phyloP scores from a whole-genome alignment of 495 filamentous ascomycete genomes.

The Lichenothelia convexa region DNA sequence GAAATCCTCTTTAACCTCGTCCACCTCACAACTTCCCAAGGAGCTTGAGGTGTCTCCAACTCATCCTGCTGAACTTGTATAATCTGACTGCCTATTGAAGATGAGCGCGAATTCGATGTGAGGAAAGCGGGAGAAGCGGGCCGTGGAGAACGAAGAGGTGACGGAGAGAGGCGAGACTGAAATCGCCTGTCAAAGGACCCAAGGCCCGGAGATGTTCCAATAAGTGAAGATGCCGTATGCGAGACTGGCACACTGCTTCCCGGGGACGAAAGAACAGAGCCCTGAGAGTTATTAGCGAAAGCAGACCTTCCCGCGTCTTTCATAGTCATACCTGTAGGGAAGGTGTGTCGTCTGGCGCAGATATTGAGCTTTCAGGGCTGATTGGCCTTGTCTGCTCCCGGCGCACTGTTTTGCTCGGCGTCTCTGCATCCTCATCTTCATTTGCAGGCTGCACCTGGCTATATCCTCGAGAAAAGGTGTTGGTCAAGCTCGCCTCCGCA shows the following conservation, averaged over 20 bases:
- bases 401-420: not conserved
- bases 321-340: conserved; percentile 53
- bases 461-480: too few species aligned
- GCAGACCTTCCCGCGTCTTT: not conserved
- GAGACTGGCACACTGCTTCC: conserved; percentile 41
- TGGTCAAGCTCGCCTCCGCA: too few species aligned
- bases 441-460: too few species aligned
- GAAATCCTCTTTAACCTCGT: conserved; percentile 82
- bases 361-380: conserved; percentile 31
- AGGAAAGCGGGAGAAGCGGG: conserved; percentile 66
- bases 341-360: conserved; percentile 74
- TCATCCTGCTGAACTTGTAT: conserved; percentile 37
- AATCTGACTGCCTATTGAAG: conserved; percentile 40
- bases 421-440: not conserved
- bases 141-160: conserved; percentile 39
- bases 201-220: conserved; percentile 58
- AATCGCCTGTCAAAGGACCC: conserved; percentile 89
- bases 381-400: not conserved
- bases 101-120: conserved; percentile 54
- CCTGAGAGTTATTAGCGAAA: conserved; percentile 31
- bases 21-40: conserved; percentile 96
- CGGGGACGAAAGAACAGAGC: conserved; percentile 60
- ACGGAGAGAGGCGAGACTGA: conserved; percentile 61
- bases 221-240: conserved; percentile 27
- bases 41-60: conserved; percentile 44